Conservation (phyloP, 2,329 filamentous ascomycete genomes). For the Lachnellula willkommii region DNA sequence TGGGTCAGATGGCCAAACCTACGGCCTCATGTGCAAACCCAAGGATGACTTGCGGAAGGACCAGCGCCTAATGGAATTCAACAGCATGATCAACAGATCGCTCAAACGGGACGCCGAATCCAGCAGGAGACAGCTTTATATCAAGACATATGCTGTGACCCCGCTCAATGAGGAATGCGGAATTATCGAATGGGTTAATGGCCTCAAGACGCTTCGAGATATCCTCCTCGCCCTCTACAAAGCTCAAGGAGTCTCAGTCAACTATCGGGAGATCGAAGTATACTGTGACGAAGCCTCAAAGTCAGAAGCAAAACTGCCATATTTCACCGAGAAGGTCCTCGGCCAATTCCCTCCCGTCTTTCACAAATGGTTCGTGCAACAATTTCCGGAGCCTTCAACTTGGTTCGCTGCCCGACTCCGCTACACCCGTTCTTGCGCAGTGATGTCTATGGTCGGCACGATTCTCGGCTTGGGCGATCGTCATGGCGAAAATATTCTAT, state of each 20-base stretch:
- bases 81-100: constrained; percentile 93
- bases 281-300: constrained; percentile 59
- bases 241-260: constrained; percentile 62
- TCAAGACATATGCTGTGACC: constrained; percentile 95
- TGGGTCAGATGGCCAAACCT: constrained; percentile 81
- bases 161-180: constrained; percentile 97
- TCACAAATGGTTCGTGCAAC: constrained; percentile 91
- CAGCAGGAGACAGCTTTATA: constrained; percentile 84
- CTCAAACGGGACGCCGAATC: constrained; percentile 88
- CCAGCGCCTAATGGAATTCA: constrained; percentile 98
- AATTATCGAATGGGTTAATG: constrained; percentile 97
- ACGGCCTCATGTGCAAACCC: constrained; percentile 91
- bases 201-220: constrained; percentile 87
- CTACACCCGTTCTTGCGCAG: constrained; percentile 90
- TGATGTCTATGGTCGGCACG: constrained; percentile 99
- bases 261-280: constrained; percentile 63
- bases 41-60: constrained; percentile 98
- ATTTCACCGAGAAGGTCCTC: constrained; percentile 65
- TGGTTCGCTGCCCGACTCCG: constrained; percentile 87
- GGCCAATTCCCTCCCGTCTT: constrained; percentile 74
- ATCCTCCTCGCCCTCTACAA: constrained; percentile 77
- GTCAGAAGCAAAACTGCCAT: constrained; percentile 53
- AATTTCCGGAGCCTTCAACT: constrained; percentile 84
- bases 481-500: constrained; percentile 93
- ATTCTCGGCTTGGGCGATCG: constrained; percentile 90